phyloP scores from a whole-genome alignment of 805 yeast species.

The Metschnikowia lochheadii region DNA sequence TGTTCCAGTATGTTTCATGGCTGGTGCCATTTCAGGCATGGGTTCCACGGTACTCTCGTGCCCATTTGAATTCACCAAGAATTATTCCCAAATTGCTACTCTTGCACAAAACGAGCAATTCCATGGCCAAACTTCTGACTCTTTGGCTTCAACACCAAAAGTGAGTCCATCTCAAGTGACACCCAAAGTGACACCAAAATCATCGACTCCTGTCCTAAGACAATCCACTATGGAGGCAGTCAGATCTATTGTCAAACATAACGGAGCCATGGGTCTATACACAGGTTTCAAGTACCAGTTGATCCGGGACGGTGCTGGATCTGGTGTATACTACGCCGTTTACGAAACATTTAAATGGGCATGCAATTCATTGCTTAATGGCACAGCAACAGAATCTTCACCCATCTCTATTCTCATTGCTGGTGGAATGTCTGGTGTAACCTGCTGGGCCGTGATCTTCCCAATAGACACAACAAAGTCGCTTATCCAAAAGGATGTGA shows the following conservation, averaged over 20 bases:
- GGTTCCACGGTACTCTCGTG: conserved; percentile 63
- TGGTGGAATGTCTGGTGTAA: conserved; percentile 76
- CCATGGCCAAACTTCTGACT: neutral
- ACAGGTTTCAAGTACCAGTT: conserved; percentile 70
- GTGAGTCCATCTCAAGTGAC: neutral
- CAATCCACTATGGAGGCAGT: conserved; percentile 41
- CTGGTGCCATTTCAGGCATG: conserved; percentile 69
- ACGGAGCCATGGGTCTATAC: conserved; percentile 64
- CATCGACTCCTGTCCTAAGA: conserved; percentile 7
- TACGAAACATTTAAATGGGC: conserved; percentile 69
- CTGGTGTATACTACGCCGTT: conserved; percentile 68
- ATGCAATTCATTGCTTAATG: conserved; percentile 27
- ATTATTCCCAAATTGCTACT: conserved; percentile 70
- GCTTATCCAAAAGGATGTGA: conserved; percentile 67
- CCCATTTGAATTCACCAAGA: conserved; percentile 82
- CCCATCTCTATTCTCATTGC: conserved; percentile 43
- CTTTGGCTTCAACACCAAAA: neutral
- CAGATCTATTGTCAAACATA: conserved; percentile 47
- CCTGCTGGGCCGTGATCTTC: conserved; percentile 71
- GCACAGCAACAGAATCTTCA: conserved; percentile 19
- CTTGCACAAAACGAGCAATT: conserved; percentile 30
- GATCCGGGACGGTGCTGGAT: conserved; percentile 63
- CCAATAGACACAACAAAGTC: conserved; percentile 77
- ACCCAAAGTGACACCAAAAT: conserved; percentile 14
- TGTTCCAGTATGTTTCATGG: conserved; percentile 41